These are phyloP conservation scores for Penicillium crustosum DNA, from an alignment of 2,329 filamentous ascomycete species.

Conservation along the genomic window DNA sequence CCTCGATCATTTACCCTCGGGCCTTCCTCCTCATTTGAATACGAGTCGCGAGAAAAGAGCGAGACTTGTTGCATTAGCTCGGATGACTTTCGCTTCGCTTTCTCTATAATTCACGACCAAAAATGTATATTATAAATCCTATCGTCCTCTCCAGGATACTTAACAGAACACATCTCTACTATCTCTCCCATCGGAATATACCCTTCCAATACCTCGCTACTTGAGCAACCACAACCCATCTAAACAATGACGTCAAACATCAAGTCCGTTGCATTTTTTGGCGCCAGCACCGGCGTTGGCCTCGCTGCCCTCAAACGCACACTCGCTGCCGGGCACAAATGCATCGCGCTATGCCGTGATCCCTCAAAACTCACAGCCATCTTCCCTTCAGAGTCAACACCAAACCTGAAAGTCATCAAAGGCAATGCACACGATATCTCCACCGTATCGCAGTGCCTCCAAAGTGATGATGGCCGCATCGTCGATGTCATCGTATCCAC, in stretches of 20 bases:
- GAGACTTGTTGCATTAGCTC: neutral
- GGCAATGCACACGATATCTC: conserved; percentile 48
- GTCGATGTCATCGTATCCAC: conserved; percentile 51
- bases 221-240: neutral
- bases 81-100: neutral
- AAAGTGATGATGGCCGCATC: conserved; percentile 19
- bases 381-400: conserved; percentile 38
- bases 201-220: neutral
- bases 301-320: conserved; percentile 46
- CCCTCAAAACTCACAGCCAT: conserved; percentile 50
- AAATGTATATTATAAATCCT: neutral
- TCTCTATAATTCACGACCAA: neutral
- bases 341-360: conserved; percentile 50
- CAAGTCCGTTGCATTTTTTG: conserved; percentile 50
- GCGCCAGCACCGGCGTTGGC: conserved; percentile 53
- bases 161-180: neutral
- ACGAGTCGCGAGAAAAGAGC: conserved; percentile 6
- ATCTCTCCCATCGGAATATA: neutral
- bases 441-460: conserved; percentile 42
- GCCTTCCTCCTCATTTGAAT: neutral
- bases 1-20: neutral
- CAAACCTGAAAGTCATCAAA: conserved; percentile 49
- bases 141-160: neutral
- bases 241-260: conserved; percentile 10
- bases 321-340: conserved; percentile 47